Conservation (phyloP, 805 yeast species). For the Henningerozyma blattae region DNA sequence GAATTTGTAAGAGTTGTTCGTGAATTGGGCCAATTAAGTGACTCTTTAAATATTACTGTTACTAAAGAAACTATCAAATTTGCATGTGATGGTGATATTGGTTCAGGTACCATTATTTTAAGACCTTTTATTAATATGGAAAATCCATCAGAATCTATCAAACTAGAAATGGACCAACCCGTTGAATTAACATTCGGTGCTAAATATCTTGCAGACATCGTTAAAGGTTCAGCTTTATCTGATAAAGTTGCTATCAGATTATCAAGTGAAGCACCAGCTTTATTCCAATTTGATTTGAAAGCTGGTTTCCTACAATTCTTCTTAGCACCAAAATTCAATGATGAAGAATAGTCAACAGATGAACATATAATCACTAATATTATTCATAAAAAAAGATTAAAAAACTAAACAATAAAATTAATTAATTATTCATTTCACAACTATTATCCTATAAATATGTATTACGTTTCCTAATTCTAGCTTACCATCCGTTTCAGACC, state of each 20-base stretch:
- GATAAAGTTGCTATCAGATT: slow-evolving; percentile 70
- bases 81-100: slow-evolving; percentile 83
- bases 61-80: slow-evolving; percentile 90
- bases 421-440: neutral
- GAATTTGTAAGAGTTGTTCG: slow-evolving; percentile 86
- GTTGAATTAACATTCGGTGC: slow-evolving; percentile 85
- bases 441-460: neutral
- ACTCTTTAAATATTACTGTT: slow-evolving; percentile 73
- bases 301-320: slow-evolving; percentile 91
- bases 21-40: slow-evolving; percentile 78
- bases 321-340: slow-evolving; percentile 96
- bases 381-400: neutral
- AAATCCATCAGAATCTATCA: slow-evolving; percentile 61
- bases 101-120: slow-evolving; percentile 74
- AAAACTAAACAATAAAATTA: neutral
- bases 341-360: slow-evolving; percentile 46
- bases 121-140: slow-evolving; percentile 80
- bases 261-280: slow-evolving; percentile 85
- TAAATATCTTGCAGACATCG: slow-evolving; percentile 80
- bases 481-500: too few species aligned
- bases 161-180: slow-evolving; percentile 71
- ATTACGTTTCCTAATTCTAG: neutral
- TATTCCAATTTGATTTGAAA: slow-evolving; percentile 75
- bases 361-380: too few species aligned
- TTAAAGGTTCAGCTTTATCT: slow-evolving; percentile 78